Evolutionary conservation across 352 stramenopile genomes (phyloP), one percentile per base, ranked within the genome.

Genomic region (Globisporangium mamillatum): DNA sequence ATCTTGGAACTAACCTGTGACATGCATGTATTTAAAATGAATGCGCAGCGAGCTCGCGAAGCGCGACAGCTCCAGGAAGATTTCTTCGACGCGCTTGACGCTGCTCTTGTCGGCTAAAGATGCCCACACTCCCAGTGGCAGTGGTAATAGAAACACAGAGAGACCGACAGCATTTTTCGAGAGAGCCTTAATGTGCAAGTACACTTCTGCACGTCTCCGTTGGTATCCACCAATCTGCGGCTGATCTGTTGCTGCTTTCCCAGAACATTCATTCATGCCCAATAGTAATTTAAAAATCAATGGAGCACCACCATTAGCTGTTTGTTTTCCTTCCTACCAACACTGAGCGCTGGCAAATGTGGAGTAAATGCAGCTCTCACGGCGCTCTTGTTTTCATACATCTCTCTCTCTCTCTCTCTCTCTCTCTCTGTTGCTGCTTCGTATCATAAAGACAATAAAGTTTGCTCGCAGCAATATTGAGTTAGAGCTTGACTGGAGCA

Each of bases 61-160:
- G 72, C 73, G 34, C 76, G 79, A n/a, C 71, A 79, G 64, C 76
- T 87, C 68, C 84, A 93, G 66, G 75, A 89, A 29, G 60, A 80
- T 44, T 93, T 93, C 68, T 93, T 93, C 68, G 59, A 69, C 18
- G 76, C 79, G 16, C 76, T 92, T 16, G 81, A 90, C 54, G 60
- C 73, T 22, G 74, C 82, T 48, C 78, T 88, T 44, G 74, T 71
- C 12, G 27, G 62, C 16, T 72, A 56, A 38, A 12, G 32, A 12
- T 38, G 32, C 32, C 32, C 32, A 38, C 8, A 38, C 36, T 5
- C 36, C 36, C 36, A 44, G 36, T 18, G 12, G 36, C 36, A 44
- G 36, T 18, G 32, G 32, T 38, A 38, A 10, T 38, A 38, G 32
- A 10, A 9, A 3, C 32, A 38, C 6, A 38, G 32, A 12, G 7